These are phyloP conservation scores for Trichoderma breve DNA, from an alignment of 2,329 filamentous ascomycete species.

Conservation along the genomic window DNA sequence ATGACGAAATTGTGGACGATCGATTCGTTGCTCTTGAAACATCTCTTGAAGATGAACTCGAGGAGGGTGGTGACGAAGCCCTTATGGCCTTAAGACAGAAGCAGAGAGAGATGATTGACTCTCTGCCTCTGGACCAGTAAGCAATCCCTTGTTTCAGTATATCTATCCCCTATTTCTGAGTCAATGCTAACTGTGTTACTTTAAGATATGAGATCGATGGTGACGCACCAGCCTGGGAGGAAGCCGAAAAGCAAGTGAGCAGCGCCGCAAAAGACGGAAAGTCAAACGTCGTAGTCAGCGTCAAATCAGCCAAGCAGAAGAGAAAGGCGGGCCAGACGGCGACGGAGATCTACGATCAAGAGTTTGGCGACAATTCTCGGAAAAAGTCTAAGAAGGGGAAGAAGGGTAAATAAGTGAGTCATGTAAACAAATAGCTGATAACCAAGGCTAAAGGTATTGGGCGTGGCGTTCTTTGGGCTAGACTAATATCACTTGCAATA, in stretches of 20 bases:
- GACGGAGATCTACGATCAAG: slow-evolving; percentile 63
- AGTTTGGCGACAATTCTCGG: slow-evolving; percentile 55
- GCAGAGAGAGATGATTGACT: slow-evolving; percentile 85
- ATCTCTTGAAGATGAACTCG: slow-evolving; percentile 76
- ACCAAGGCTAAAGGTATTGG: slow-evolving; percentile 5
- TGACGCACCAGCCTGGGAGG: slow-evolving; percentile 60
- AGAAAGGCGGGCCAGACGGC: slow-evolving; percentile 66
- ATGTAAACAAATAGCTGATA: slow-evolving; percentile 1
- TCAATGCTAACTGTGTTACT: neutral
- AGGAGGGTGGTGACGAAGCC: slow-evolving; percentile 77
- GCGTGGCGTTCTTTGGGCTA: slow-evolving; percentile 13
- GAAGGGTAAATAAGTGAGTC: slow-evolving; percentile 19
- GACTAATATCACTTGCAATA: slow-evolving; percentile 1
- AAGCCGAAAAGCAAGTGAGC: slow-evolving; percentile 73
- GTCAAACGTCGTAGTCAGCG: slow-evolving; percentile 67
- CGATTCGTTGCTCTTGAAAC: slow-evolving; percentile 69
- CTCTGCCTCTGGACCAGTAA: slow-evolving; percentile 75
- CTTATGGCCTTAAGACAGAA: slow-evolving; percentile 69
- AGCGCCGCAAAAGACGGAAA: slow-evolving; percentile 54
- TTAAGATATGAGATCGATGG: slow-evolving; percentile 64
- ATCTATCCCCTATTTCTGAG: neutral
- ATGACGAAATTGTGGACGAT: slow-evolving; percentile 64
- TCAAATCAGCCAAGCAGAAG: slow-evolving; percentile 76
- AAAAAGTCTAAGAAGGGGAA: slow-evolving; percentile 53
- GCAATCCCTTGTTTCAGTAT: slow-evolving; percentile 16